Percentiles rank a stretch among this genome's conserved stretches.
Evolutionary conservation across 2,329 filamentous ascomycete species (phyloP).

Genomic region (Pseudocercospora vitis): DNA sequence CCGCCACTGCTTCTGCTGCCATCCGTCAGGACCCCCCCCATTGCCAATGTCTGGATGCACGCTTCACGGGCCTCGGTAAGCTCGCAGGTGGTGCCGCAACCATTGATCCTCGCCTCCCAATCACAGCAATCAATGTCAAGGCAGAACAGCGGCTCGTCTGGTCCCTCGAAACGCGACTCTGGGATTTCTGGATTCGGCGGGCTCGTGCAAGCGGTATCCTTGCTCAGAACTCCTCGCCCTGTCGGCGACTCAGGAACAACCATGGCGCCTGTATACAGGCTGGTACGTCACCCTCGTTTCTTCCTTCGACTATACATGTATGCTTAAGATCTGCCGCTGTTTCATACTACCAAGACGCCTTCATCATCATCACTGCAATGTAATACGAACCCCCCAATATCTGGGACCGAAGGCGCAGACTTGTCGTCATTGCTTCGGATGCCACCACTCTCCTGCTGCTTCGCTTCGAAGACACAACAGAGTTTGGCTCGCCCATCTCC

Average conservation of each 20-base stretch:
- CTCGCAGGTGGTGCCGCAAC: slow-evolving; percentile 27
- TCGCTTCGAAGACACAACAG: background rate
- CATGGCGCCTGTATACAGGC: slow-evolving; percentile 30
- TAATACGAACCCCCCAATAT: background rate
- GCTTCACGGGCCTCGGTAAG: slow-evolving; percentile 24
- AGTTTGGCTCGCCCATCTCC: background rate
- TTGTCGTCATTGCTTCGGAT: slow-evolving; percentile 1
- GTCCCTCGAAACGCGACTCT: slow-evolving; percentile 24
- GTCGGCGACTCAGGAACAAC: slow-evolving; percentile 17
- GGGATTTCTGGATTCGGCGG: slow-evolving; percentile 21
- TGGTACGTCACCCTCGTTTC: slow-evolving; percentile 24
- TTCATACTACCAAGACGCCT: background rate
- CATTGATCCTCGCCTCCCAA: slow-evolving; percentile 24
- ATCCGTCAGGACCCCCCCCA: background rate
- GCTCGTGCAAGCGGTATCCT: slow-evolving; percentile 22
- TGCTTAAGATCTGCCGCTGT: background rate
- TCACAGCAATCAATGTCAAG: slow-evolving; percentile 24
- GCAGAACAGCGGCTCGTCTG: slow-evolving; percentile 20
- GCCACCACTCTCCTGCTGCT: background rate
- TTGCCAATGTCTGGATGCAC: slow-evolving; percentile 15
- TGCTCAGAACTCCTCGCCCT: slow-evolving; percentile 20
- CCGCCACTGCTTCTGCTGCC: background rate
- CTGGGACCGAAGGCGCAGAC: background rate
- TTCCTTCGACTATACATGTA: slow-evolving; percentile 5
- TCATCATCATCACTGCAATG: background rate